phyloP scores from a whole-genome alignment of 768 basidiomycete genomes.

The Termitomyces titanicus region DNA sequence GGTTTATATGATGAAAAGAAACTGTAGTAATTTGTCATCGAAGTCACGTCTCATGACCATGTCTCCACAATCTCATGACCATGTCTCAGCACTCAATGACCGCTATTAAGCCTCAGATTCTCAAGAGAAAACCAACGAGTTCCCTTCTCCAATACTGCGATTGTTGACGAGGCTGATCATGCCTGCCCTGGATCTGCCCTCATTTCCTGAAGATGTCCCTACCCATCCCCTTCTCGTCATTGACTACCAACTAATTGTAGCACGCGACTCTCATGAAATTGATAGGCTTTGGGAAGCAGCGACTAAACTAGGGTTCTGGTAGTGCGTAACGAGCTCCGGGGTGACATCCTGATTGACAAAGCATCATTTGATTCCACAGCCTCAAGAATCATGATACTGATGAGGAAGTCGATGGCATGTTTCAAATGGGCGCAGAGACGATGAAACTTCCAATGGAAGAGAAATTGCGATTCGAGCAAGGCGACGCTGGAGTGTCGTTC shows the following conservation, averaged over 20 bases:
- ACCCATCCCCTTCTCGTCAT: conserved; percentile 54
- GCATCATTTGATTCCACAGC: conserved; percentile 29
- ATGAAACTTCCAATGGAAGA: conserved; percentile 52
- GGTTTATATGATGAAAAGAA: too few relatives aligned
- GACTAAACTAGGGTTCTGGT: conserved; percentile 63
- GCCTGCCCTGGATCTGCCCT: conserved; percentile 24
- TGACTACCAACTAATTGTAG: conserved; percentile 46
- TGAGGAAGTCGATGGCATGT: conserved; percentile 46
- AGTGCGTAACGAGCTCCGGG: conserved; percentile 34
- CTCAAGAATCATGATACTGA: conserved; percentile 55
- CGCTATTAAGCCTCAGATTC: not conserved
- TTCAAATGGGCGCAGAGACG: conserved; percentile 50
- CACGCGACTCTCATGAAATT: conserved; percentile 39
- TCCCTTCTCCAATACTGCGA: not conserved
- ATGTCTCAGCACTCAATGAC: not conserved
- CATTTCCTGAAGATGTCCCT: conserved; percentile 52
- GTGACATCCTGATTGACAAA: not conserved
- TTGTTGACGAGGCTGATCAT: conserved; percentile 11
- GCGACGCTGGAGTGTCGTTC: conserved; percentile 38
- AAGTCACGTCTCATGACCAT: not conserved
- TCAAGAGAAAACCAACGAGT: not conserved
- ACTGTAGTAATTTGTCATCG: too few relatives aligned
- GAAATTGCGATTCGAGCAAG: conserved; percentile 57
- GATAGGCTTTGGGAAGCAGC: conserved; percentile 54
- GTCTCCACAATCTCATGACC: not conserved